Conservation (phyloP, 2,329 filamentous ascomycete genomes). For the Penicillium sp. region DNA sequence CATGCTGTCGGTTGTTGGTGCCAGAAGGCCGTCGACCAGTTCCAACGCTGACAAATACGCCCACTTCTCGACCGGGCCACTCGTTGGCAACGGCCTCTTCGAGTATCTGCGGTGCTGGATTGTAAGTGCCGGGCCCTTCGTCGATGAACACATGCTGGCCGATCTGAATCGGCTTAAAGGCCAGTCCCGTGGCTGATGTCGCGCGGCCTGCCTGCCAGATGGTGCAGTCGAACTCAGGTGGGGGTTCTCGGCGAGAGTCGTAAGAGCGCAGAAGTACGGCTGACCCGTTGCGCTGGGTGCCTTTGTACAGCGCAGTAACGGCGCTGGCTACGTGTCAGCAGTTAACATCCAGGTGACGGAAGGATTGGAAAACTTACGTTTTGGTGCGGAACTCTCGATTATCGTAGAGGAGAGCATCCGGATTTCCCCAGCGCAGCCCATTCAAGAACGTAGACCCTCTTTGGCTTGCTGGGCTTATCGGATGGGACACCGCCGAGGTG, state of each 20-base stretch:
- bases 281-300: slow-evolving; percentile 67
- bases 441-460: slow-evolving; percentile 52
- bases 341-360: background rate
- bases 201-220: slow-evolving; percentile 97
- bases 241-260: slow-evolving; percentile 87
- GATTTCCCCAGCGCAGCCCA: slow-evolving; percentile 68
- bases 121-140: slow-evolving; percentile 88
- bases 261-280: slow-evolving; percentile 86
- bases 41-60: slow-evolving; percentile 90
- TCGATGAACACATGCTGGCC: slow-evolving; percentile 94
- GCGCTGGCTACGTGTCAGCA: slow-evolving; percentile 58
- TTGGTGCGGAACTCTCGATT: slow-evolving; percentile 82
- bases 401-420: slow-evolving; percentile 86
- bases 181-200: slow-evolving; percentile 86
- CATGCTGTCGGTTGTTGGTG: slow-evolving; percentile 66
- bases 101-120: slow-evolving; percentile 79
- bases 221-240: slow-evolving; percentile 88
- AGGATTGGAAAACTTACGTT: slow-evolving; percentile 63
- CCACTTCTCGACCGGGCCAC: slow-evolving; percentile 91
- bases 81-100: slow-evolving; percentile 92
- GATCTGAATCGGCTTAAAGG: slow-evolving; percentile 94
- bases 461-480: slow-evolving; percentile 58
- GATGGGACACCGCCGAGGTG: slow-evolving; percentile 71
- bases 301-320: slow-evolving; percentile 88
- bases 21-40: slow-evolving; percentile 82